Evolutionary conservation across 2,329 filamentous ascomycete genomes (phyloP).

Genomic region (Alternaria arborescens): DNA sequence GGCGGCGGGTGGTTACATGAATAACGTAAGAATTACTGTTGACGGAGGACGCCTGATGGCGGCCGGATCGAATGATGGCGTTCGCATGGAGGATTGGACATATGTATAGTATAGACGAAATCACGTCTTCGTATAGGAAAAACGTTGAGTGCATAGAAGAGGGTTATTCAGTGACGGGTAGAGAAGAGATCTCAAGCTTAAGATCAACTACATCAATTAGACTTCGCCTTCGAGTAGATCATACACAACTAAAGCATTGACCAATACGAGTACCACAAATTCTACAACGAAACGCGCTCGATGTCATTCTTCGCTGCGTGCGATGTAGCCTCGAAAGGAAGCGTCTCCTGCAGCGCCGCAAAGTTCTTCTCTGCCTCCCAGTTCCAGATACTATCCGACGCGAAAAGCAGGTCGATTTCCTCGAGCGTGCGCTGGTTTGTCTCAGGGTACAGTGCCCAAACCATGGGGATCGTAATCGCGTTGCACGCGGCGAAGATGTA

Average conservation of each 20-base stretch:
- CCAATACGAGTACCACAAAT: background rate
- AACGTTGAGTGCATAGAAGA: too few species aligned
- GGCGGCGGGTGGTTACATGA: too few species aligned
- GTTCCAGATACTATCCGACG: slow-evolving; percentile 70
- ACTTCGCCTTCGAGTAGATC: too few species aligned
- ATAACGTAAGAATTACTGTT: too few species aligned
- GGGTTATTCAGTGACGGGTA: rapidly evolving
- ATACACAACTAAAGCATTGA: rapidly evolving
- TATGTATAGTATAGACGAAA: too few species aligned
- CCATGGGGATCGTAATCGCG: slow-evolving; percentile 70
- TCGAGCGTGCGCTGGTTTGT: slow-evolving; percentile 77
- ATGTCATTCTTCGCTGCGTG: slow-evolving; percentile 11
- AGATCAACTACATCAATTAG: too few species aligned
- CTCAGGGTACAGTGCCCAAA: slow-evolving; percentile 78
- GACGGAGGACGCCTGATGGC: too few species aligned
- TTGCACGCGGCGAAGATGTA: slow-evolving; percentile 78
- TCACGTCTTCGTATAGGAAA: too few species aligned
- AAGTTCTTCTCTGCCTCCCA: slow-evolving; percentile 60
- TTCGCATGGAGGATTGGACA: too few species aligned
- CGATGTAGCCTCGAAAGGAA: background rate
- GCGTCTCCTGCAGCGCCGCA: slow-evolving; percentile 25
- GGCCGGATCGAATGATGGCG: too few species aligned
- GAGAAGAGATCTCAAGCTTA: too few species aligned
- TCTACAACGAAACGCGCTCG: slow-evolving; percentile 8
- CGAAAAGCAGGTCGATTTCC: slow-evolving; percentile 78